These are phyloP conservation scores for Chalciporus pseudorubinellus DNA, from an alignment of 768 basidiomycete genomes.

Conservation along the genomic window DNA sequence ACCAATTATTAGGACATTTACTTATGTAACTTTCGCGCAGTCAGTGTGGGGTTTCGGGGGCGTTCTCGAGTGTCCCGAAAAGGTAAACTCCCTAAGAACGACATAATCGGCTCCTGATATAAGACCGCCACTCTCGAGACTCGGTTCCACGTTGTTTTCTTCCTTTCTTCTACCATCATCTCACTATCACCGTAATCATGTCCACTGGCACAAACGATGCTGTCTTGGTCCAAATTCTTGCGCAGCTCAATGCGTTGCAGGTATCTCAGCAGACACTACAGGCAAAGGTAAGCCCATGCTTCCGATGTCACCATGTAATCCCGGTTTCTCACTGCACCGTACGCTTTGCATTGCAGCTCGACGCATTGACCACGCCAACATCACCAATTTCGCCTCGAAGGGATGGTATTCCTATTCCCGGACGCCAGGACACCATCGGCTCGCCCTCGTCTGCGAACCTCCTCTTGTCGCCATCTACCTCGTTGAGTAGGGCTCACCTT, in stretches of 20 bases:
- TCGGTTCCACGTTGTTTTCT: slow-evolving; percentile 3
- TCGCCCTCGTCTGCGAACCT: slow-evolving; percentile 25
- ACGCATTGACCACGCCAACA: slow-evolving; percentile 39
- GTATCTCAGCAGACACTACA: slow-evolving; percentile 74
- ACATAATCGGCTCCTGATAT: slow-evolving; percentile 3
- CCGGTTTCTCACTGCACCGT: slow-evolving; percentile 1
- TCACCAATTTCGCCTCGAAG: slow-evolving; percentile 19
- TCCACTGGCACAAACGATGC: slow-evolving; percentile 43
- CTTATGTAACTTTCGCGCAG: too few relatives aligned
- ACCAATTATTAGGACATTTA: too few relatives aligned
- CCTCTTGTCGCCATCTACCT: slow-evolving; percentile 30
- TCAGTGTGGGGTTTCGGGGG: too few relatives aligned
- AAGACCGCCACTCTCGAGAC: not conserved
- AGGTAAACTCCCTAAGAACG: not conserved
- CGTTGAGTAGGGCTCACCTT: slow-evolving; percentile 24
- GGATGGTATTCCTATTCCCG: slow-evolving; percentile 30
- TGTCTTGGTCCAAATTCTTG: slow-evolving; percentile 67
- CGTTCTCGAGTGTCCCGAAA: not conserved
- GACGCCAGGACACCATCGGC: slow-evolving; percentile 14
- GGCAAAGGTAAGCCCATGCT: slow-evolving; percentile 62
- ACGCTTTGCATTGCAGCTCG: slow-evolving; percentile 41
- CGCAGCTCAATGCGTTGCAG: slow-evolving; percentile 68
- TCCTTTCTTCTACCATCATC: slow-evolving; percentile 12
- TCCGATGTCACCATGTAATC: not conserved
- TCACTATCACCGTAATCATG: slow-evolving; percentile 13